Percentiles rank a stretch among this genome's conserved stretches.
Evolutionary conservation across 805 yeast species (phyloP).

Genomic region (Candida sphagnicola): DNA sequence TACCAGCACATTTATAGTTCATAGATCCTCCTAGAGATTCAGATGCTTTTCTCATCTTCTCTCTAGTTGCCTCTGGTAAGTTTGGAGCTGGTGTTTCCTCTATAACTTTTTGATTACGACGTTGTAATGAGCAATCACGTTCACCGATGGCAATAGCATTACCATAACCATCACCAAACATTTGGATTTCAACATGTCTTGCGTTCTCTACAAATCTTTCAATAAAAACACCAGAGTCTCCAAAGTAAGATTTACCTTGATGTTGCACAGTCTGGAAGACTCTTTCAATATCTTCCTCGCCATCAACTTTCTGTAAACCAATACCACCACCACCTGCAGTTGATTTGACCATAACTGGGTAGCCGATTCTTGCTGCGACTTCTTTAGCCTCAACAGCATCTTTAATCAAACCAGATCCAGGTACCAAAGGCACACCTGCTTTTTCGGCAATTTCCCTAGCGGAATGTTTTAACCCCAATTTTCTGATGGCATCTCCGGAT

Average conservation of each 20-base stretch:
- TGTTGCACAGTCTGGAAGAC: conserved; percentile 90
- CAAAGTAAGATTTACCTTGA: conserved; percentile 90
- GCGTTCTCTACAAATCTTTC: conserved; percentile 94
- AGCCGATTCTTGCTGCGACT: conserved; percentile 70
- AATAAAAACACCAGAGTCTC: conserved; percentile 92
- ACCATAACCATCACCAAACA: conserved; percentile 95
- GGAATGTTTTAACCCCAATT: conserved; percentile 90
- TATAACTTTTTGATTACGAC: conserved; percentile 93
- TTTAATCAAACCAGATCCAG: conserved; percentile 87
- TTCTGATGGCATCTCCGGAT: conserved; percentile 85
- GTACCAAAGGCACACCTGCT: conserved; percentile 95
- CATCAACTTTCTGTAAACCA: conserved; percentile 91
- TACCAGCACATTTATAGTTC: conserved; percentile 95
- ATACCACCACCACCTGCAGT: conserved; percentile 99
- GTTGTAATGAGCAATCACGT: conserved; percentile 95
- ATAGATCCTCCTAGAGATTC: conserved; percentile 76
- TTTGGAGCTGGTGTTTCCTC: conserved; percentile 99
- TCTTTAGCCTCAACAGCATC: conserved; percentile 69
- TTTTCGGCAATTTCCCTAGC: conserved; percentile 89
- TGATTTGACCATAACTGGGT: conserved; percentile 93
- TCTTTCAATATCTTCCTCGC: conserved; percentile 71
- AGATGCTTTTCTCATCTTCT: conserved; percentile 74
- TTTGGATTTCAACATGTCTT: conserved; percentile 94
- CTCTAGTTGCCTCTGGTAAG: conserved; percentile 75
- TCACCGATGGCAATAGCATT: conserved; percentile 93